Conservation (phyloP, 2,329 filamentous ascomycete species). For the Diplodia mutila region DNA sequence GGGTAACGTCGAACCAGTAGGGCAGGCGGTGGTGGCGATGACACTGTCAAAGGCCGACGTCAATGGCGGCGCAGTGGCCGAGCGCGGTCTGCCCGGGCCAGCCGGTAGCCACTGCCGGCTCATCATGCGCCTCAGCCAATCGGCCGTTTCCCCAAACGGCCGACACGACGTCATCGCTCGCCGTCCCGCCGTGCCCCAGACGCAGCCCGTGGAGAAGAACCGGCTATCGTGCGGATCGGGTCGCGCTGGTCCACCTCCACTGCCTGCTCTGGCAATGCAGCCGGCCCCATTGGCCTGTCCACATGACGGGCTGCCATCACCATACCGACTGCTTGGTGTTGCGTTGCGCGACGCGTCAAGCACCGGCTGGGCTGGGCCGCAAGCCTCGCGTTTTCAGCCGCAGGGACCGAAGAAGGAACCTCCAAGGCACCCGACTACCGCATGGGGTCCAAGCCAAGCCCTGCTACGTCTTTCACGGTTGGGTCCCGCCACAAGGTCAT, state of each 20-base stretch:
- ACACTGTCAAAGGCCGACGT: conserved; percentile 5
- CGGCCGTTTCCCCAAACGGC: not conserved
- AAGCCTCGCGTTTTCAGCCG: conserved; percentile 16
- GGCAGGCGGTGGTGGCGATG: not conserved
- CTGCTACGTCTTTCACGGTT: not conserved
- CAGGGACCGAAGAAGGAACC: not conserved
- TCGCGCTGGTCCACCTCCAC: not conserved
- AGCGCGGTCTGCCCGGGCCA: not conserved
- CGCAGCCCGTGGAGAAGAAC: not conserved
- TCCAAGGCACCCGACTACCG: conserved; percentile 8
- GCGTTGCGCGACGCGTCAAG: not conserved
- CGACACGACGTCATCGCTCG: conserved; percentile 9
- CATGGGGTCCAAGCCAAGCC: not conserved
- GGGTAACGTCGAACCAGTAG: not conserved
- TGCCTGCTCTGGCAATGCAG: not conserved
- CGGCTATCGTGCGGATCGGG: conserved; percentile 9
- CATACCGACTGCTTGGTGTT: not conserved
- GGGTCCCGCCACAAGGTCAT: conserved; percentile 1
- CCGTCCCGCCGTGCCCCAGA: not conserved
- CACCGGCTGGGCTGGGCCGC: not conserved
- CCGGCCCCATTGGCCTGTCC: conserved; percentile 1
- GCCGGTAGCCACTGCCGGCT: conserved; percentile 4
- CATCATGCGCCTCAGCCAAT: not conserved
- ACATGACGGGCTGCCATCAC: not conserved
- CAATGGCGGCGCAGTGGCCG: conserved; percentile 1